Base-by-base conservation (phyloP, 2,329 filamentous ascomycete genomes). In the Botryosphaeria dothidea region DNA sequence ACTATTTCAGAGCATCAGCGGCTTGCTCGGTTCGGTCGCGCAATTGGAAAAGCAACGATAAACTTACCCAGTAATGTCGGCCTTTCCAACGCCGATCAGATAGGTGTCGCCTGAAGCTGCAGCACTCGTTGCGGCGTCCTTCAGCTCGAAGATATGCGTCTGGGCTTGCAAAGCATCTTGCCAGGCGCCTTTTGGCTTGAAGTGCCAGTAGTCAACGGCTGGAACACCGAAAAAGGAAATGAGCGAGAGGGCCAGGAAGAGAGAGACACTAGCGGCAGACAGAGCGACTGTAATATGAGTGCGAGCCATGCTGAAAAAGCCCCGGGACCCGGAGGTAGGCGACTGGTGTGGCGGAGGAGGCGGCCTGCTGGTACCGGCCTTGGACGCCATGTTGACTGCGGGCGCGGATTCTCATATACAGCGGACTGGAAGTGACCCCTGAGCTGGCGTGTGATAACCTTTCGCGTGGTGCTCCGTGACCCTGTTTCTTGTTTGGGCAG, bases 51-150 rank as follows among this genome's bases (percentile, higher is more conserved):
- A 34, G 15, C 23, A 51, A n/a, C n/a, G 31, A 34, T 17, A 36
- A 15, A 23, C 11, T 27, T 81, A 88, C 84, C 89, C 89, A 56
- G 89, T 92, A 69, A 92, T 89, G 74, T 92, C 89, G 11, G 86
- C 89, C 75, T 90, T 91, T 27, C 89, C 89, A 23, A 89, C 87
- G 23, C 89, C 89, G 21, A 92, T 76, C 7, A 91, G 75, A 71
- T 90, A 91, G 67, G 81, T 72, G 43, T 83, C 77, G 58, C 79
- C 77, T 65, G 81, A 77, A 11, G 56, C 54, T 38, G 70, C 68
- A n/a, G 67, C 71, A 13, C 58, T 62, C 15, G 66, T 71, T n/a
- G 23, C 25, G 5, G 56, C 56, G 4, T 60, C 56, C 27, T 60
- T 60, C 25, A 60, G 41, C 41, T 60, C 56, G 4, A 46, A 19